Conservation (phyloP, 2,329 filamentous ascomycete species). For the Aspergillus nomiae region DNA sequence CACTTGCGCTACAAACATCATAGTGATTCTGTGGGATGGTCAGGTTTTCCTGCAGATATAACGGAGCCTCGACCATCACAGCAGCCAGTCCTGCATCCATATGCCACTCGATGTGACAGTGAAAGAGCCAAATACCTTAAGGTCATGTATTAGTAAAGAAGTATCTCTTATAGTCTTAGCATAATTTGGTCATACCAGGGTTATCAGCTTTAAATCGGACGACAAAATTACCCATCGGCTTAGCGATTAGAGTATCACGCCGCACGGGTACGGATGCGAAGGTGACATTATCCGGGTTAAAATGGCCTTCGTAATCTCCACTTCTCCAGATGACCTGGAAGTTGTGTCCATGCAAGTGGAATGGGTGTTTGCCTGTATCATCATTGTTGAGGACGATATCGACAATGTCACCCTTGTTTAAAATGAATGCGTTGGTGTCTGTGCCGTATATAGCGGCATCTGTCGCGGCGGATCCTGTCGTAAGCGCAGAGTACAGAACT, state of each 20-base stretch:
- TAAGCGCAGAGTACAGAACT: constrained; percentile 30
- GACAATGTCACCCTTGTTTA: constrained; percentile 43
- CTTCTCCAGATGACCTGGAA: constrained; percentile 70
- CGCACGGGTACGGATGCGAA: constrained; percentile 63
- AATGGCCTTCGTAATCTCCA: constrained; percentile 39
- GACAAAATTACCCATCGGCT: constrained; percentile 67
- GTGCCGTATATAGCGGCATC: constrained; percentile 65
- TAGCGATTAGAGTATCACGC: constrained; percentile 68
- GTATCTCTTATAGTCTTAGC: no score
- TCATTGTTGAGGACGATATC: constrained; percentile 49
- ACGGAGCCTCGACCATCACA: constrained; percentile 65
- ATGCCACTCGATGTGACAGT: constrained; percentile 83
- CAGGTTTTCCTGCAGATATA: constrained; percentile 62
- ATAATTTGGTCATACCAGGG: constrained; percentile 19
- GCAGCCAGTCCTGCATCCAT: constrained; percentile 65
- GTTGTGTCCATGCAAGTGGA: constrained; percentile 58
- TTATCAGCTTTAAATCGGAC: constrained; percentile 54
- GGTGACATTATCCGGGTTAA: constrained; percentile 28
- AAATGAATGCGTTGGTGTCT: constrained; percentile 59
- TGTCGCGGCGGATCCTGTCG: constrained; percentile 45
- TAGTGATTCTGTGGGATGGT: constrained; percentile 64
- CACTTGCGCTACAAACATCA: constrained; percentile 58
- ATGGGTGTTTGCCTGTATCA: constrained; percentile 49
- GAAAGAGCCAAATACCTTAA: constrained; percentile 66
- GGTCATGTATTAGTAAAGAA: no score